phyloP scores from a whole-genome alignment of 164 flowering plant genomes.

The Protea cynaroides region DNA sequence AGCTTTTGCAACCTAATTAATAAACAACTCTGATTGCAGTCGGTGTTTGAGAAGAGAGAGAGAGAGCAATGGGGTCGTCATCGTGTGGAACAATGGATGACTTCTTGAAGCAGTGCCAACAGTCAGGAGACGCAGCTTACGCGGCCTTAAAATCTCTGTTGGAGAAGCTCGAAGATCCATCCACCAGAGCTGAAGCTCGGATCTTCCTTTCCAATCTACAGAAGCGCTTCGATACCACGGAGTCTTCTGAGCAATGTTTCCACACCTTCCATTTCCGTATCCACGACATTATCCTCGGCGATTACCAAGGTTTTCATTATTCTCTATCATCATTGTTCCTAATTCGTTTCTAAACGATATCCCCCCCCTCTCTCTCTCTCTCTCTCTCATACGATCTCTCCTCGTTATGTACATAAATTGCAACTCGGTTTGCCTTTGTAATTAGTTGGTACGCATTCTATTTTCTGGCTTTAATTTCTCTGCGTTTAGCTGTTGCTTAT shows the following conservation, averaged over 20 bases:
- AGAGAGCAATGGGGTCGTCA: not conserved
- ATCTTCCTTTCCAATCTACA: conserved; percentile 67
- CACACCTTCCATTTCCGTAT: conserved; percentile 68
- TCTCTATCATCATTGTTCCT: too few species aligned
- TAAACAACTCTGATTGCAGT: too few species aligned
- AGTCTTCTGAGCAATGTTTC: conserved; percentile 44
- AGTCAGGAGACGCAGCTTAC: conserved; percentile 89
- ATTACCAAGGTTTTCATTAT: conserved; percentile 43
- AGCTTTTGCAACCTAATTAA: too few species aligned
- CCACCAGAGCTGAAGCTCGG: conserved; percentile 59
- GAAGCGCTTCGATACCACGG: conserved; percentile 39
- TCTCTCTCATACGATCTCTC: too few species aligned
- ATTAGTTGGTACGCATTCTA: too few species aligned
- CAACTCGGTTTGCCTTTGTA: too few species aligned
- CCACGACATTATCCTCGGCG: conserved; percentile 62
- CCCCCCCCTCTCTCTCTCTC: too few species aligned
- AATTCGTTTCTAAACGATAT: too few species aligned
- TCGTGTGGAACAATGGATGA: conserved; percentile 32
- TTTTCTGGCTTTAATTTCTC: too few species aligned
- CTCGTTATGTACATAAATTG: too few species aligned
- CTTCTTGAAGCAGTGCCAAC: conserved; percentile 57
- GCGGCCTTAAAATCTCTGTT: conserved; percentile 56
- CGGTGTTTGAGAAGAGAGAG: too few species aligned
- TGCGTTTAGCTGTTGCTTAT: too few species aligned
- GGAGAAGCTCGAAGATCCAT: conserved; percentile 73